Conservation (phyloP, 2,329 filamentous ascomycete genomes). For the Trichoderma atrobrunneum region DNA sequence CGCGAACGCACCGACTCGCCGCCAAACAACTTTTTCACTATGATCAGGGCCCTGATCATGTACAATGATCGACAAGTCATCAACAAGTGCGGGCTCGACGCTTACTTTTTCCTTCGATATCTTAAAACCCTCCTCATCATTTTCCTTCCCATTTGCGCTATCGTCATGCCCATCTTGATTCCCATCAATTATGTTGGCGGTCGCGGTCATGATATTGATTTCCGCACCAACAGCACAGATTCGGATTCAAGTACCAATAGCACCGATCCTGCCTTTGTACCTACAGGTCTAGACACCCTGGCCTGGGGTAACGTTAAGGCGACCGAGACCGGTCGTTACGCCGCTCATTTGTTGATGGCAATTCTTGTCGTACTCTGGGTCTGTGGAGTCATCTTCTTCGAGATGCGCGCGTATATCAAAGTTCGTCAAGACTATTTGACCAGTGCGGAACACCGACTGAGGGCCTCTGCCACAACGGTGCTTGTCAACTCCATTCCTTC, state of each 20-base stretch:
- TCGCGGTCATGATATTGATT: slow-evolving; percentile 53
- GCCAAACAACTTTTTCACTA: slow-evolving; percentile 52
- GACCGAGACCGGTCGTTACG: slow-evolving; percentile 66
- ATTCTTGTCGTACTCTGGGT: slow-evolving; percentile 77
- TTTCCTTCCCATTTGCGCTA: slow-evolving; percentile 74
- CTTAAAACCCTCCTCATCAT: slow-evolving; percentile 76
- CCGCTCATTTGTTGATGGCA: slow-evolving; percentile 80
- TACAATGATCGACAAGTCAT: slow-evolving; percentile 79
- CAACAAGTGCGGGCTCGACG: slow-evolving; percentile 91
- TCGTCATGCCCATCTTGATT: slow-evolving; percentile 81
- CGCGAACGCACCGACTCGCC: slow-evolving; percentile 77
- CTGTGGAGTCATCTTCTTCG: slow-evolving; percentile 81
- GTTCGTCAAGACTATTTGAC: slow-evolving; percentile 93
- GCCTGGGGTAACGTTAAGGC: slow-evolving; percentile 83
- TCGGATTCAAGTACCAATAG: slow-evolving; percentile 19
- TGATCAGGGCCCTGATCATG: slow-evolving; percentile 61
- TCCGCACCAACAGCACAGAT: slow-evolving; percentile 34
- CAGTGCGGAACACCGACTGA: slow-evolving; percentile 87
- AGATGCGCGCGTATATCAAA: slow-evolving; percentile 84
- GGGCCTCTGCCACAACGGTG: slow-evolving; percentile 92
- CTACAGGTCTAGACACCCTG: slow-evolving; percentile 72
- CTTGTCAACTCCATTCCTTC: slow-evolving; percentile 85
- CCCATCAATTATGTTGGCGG: slow-evolving; percentile 79
- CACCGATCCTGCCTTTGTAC: slow-evolving; percentile 26
- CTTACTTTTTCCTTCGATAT: slow-evolving; percentile 96